Evolutionary conservation across 1,139 yeast genomes (phyloP), one percentile per base, ranked within the genome.

Genomic region (Sugiyamaella japonica): DNA sequence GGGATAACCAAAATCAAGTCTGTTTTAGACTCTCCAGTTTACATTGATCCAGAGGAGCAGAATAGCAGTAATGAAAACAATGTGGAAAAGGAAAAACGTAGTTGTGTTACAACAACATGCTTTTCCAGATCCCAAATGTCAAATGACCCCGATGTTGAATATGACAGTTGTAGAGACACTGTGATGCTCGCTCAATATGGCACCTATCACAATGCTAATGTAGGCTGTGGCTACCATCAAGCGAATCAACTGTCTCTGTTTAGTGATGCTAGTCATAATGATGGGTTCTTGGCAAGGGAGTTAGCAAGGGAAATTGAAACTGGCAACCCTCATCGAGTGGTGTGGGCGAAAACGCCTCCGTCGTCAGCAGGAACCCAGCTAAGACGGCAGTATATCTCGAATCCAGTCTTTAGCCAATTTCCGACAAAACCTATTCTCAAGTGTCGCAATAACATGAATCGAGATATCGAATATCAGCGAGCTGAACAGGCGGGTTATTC

Each of bases 341-440:
- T 37, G 7, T 45, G 49, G 49, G 49, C 49, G 3, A 20, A 38
- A 10, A 45, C 49, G 13, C 49, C 49, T 13, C 25, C 39, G 20
- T 45, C 49, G 7, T 45, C 49, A 7, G 34, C 36, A 7, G 42
- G 49, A 9, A 45, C 32, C 13, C 42, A 45, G 8, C 16, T 36
- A 12, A 17, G 23, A 10, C 28, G 15, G 9, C 31, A 32, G 4
- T 20, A 36, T 4, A 9, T 17, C n/a, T 16, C 44, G n/a, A 39
- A 45, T 16, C 25, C 47, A 2, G 7, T 42, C 8, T 36, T 45
- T 12, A 8, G 47, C 12, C 38, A 39, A 8, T 17, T 28, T 32
- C 56, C 49, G 12, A 32, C 38, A 3, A 51, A 48, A 37, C 47
- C 57, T 10, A 56, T 56, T n/a, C 52, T 57, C 16, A 57, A 56